Conservation (phyloP, 139 green algal genomes). For the Chlorella ohadii region DNA sequence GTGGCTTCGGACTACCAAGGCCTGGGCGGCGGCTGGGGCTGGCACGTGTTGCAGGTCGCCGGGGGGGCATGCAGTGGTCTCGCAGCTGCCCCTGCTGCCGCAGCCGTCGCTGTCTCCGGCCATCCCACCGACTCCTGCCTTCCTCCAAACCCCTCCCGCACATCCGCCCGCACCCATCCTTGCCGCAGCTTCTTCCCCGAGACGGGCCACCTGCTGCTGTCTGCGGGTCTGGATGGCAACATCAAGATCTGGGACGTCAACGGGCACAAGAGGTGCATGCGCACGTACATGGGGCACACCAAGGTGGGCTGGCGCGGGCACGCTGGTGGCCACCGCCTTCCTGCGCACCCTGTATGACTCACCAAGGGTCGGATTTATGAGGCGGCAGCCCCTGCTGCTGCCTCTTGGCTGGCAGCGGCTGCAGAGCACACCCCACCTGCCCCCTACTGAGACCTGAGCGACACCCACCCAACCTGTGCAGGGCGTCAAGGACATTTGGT, state of each 20-base stretch:
- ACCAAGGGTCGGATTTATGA: no score
- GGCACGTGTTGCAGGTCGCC: no score
- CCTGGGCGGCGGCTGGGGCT: no score
- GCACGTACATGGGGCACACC: slow-evolving; percentile 95
- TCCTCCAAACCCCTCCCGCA: neutral
- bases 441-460: no score
- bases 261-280: slow-evolving; percentile 89
- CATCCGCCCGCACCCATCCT: neutral
- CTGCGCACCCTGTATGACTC: no score
- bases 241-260: slow-evolving; percentile 99
- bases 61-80: neutral
- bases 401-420: no score
- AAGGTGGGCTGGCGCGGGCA: slow-evolving; percentile 65
- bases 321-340: no score
- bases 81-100: neutral
- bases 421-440: no score
- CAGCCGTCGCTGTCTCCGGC: neutral
- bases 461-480: slow-evolving; percentile 22
- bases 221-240: slow-evolving; percentile 91
- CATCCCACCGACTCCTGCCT: no score
- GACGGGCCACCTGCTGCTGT: slow-evolving; percentile 94
- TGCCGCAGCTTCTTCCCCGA: slow-evolving; percentile 87
- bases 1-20: no score
- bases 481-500: slow-evolving; percentile 94
- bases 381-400: no score